Evolutionary conservation across 768 basidiomycete species (phyloP), one percentile per base, ranked within the genome.

Genomic region (Arthromyces matolae): DNA sequence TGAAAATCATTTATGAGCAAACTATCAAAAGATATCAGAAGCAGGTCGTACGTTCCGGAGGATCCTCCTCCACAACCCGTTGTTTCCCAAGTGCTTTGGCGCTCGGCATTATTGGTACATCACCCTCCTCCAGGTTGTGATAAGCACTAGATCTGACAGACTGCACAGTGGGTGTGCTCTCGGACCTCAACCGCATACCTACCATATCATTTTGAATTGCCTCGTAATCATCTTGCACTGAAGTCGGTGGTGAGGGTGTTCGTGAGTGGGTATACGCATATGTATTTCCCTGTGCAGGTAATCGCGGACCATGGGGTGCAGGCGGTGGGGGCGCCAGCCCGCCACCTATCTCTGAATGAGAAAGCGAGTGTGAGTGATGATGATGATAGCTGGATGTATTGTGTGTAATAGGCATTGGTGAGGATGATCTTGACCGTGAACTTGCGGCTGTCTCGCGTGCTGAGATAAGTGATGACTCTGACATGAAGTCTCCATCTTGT

Each of bases 31-130:
- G 45, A 32, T 43, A 31, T 37, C 27, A 32, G 19, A 39, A 5
- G 20, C 34, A 33, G 23, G 45, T 72, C 79, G 47, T 55, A 79
- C 79, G 67, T 28, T 79, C 78, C 22, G 64, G 50, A 8, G 71
- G 71, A 40, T 80, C 78, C 29, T 66, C 62, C 34, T 79, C 80
- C 8, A 82, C 65, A 13, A 84, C 79, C 56, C 72, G 77, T 55
- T 89, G 77, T 70, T 95, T 96, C 14, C 93, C 93, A 2, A 93
- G 75, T 3, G 93, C 91, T 63, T 94, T 96, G 28, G 79, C 86
- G 62, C 89, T 93, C 0, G 89, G 93, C 53, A 76, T 74, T 9
- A 73, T 58, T n/a, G 77, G 79, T 12, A 69, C 68, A 13, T 73
- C 71, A 4, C 61, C 62, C 18, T 60, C 64, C 6, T 57, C 56